These are phyloP conservation scores for Schwanniomyces sp. DNA, from an alignment of 805 yeast genomes.

Conservation along the genomic window DNA sequence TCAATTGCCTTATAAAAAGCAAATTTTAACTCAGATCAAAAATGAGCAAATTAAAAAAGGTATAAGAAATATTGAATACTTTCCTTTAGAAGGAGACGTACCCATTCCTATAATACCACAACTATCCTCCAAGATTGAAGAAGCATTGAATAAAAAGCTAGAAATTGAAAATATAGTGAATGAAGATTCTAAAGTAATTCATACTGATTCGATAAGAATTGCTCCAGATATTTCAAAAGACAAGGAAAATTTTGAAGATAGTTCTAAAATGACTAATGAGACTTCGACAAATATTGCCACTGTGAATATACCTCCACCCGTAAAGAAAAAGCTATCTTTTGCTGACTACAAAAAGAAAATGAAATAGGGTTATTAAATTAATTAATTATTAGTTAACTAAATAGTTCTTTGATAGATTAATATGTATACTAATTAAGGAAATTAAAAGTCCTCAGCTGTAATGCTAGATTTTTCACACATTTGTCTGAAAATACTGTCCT, in stretches of 20 bases:
- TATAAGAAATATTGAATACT: background rate
- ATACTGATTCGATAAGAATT: background rate
- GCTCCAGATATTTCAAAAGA: background rate
- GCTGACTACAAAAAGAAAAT: slow-evolving; percentile 72
- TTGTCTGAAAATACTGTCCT: slow-evolving; percentile 57
- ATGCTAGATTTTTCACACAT: slow-evolving; percentile 63
- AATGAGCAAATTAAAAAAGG: slow-evolving; percentile 3
- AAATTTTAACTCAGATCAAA: slow-evolving; percentile 16
- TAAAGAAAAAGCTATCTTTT: slow-evolving; percentile 56
- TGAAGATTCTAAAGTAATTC: background rate
- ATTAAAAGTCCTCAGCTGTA: slow-evolving; percentile 42
- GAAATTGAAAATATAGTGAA: background rate
- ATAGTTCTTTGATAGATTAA: background rate
- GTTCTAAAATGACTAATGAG: background rate
- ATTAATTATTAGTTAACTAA: background rate
- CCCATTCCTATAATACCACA: slow-evolving; percentile 26
- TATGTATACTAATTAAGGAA: background rate
- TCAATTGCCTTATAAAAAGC: slow-evolving; percentile 25
- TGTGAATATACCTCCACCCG: slow-evolving; percentile 21
- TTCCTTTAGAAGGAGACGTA: slow-evolving; percentile 3
- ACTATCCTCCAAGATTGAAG: slow-evolving; percentile 17
- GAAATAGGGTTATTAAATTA: slow-evolving; percentile 20
- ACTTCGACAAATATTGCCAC: slow-evolving; percentile 10
- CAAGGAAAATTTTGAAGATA: slow-evolving; percentile 2
- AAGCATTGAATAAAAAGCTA: slow-evolving; percentile 1